These are phyloP conservation scores for Hymenoscyphus salicellus DNA, from an alignment of 2,329 filamentous ascomycete genomes.

Conservation along the genomic window DNA sequence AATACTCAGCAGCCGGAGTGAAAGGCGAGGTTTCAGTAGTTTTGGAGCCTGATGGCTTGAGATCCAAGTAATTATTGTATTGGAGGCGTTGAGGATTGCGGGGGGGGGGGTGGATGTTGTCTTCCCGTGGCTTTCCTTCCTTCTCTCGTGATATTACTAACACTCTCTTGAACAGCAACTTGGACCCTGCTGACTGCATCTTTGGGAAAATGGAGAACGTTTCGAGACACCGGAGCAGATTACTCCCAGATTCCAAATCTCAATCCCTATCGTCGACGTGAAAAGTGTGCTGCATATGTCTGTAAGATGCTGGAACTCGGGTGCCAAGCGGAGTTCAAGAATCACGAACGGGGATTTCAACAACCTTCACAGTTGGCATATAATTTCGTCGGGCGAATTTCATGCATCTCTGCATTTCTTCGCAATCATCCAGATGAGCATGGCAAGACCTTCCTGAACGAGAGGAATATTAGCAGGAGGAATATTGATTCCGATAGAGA, in stretches of 20 bases:
- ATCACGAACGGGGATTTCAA: not conserved
- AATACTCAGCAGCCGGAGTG: not conserved
- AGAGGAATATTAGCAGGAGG: not conserved
- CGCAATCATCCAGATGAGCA: not conserved
- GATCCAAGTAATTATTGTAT: not conserved
- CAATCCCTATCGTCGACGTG: not conserved
- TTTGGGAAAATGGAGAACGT: not conserved
- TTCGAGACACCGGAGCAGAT: too few relatives aligned
- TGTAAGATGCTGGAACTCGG: not conserved
- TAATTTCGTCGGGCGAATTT: not conserved
- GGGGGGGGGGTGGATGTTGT: too few relatives aligned
- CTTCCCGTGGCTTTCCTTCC: not conserved
- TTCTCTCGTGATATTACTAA: not conserved
- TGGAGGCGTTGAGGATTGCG: not conserved
- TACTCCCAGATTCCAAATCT: too few relatives aligned
- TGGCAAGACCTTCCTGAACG: not conserved
- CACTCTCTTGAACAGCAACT: not conserved
- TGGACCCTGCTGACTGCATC: not conserved
- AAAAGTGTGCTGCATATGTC: not conserved
- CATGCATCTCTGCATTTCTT: not conserved
- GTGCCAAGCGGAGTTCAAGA: not conserved
- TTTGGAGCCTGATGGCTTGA: not conserved
- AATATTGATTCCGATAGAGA: not conserved
- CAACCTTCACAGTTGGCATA: not conserved
- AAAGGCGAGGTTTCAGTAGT: not conserved